Evolutionary conservation across 2,329 filamentous ascomycete species (phyloP).

Genomic region (Colletotrichum limetticola): DNA sequence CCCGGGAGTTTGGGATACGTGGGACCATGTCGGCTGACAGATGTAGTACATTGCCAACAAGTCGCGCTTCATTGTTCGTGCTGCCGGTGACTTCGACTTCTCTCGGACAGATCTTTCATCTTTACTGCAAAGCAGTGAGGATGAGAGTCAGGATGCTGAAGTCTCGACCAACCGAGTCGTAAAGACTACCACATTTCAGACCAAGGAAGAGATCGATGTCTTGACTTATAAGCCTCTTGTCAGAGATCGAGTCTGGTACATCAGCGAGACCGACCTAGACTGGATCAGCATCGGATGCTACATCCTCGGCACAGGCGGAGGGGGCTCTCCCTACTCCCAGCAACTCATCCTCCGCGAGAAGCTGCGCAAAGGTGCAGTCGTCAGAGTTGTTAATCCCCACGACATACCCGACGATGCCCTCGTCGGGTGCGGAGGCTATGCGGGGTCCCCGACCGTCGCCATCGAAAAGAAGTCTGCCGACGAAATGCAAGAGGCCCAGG

Average conservation of each 20-base stretch:
- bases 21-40: conserved; percentile 25
- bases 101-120: conserved; percentile 42
- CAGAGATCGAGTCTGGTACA: conserved; percentile 61
- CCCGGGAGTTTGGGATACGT: too few relatives aligned
- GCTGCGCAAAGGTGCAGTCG: conserved; percentile 59
- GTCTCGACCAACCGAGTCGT: not conserved
- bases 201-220: conserved; percentile 45
- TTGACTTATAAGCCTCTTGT: conserved; percentile 60
- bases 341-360: conserved; percentile 63
- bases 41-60: conserved; percentile 62
- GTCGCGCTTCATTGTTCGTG: conserved; percentile 66
- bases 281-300: conserved; percentile 70
- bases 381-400: conserved; percentile 62
- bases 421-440: conserved; percentile 66
- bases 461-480: conserved; percentile 70
- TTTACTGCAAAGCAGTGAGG: not conserved
- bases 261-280: conserved; percentile 62
- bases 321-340: conserved; percentile 63
- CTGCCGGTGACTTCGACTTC: conserved; percentile 68
- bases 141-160: not conserved
- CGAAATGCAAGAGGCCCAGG: conserved; percentile 63
- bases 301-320: conserved; percentile 70
- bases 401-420: conserved; percentile 61
- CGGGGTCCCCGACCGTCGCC: conserved; percentile 63
- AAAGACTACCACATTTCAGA: conserved; percentile 22